Evolutionary conservation across 148 eudicot species (phyloP), one percentile per base, ranked within the genome.

Genomic region (Dysphania ambrosioides): DNA sequence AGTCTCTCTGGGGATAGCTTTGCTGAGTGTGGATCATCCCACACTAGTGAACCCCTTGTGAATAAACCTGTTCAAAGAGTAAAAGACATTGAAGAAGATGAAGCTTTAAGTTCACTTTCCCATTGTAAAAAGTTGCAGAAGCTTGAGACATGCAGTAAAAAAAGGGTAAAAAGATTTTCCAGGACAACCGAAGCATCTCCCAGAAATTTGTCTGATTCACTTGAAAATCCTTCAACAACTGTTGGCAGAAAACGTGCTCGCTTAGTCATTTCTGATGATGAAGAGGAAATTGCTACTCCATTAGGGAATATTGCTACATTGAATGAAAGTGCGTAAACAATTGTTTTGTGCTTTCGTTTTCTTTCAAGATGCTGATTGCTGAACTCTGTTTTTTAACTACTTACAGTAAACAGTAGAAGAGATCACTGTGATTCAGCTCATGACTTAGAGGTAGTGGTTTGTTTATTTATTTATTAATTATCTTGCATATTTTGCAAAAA

Each of bases 241-340:
- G 81, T 68, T 74, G 77, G 87, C 74, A 91, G 91, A 69, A 95
- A 95, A 74, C 97, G 99, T 72, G 71, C 72, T 59, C 94, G 96
- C 60, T 57, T 90, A 66, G 80, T 95, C 56, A 86, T 89, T 72
- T 92, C 97, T 77, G 99, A 95, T 70, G 93, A 92, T 80, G 97
- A 94, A 85, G 89, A 74, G 73, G 88, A 92, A 68, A 60, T 76
- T 66, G 71, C 42, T 36, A 72, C 66, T 83, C 78, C 47, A 0
- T 47, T 75, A 32, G 93, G 85, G 75, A 85, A 75, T 76, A 83
- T 84, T 84, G 87, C 90, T 83, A 89, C 91, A 76, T 87, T 87
- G 40, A 79, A 82, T 84, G 94, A 90, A 82, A 67, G 97, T 92
- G 80, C 81, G 91, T 79, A 74, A 27, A 23, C n/a, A 27, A 42